Evolutionary conservation across 805 yeast species (phyloP).

Genomic region (Kodamaea laetipori): DNA sequence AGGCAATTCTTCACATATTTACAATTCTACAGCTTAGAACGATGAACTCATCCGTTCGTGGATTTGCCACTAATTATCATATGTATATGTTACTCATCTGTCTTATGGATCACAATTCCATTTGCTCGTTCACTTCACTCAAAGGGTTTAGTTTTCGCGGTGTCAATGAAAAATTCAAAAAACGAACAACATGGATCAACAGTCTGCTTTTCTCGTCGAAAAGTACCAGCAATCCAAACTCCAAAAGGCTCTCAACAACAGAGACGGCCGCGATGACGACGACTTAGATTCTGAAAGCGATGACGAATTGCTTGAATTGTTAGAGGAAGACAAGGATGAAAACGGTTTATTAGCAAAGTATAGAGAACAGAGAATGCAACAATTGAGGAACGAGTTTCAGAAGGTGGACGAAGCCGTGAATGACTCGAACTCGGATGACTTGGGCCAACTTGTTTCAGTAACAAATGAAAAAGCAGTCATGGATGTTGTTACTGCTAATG

Average conservation of each 20-base stretch:
- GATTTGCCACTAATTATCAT: too few relatives aligned
- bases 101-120: too few relatives aligned
- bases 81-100: too few relatives aligned
- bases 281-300: constrained; percentile 15
- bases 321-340: constrained; percentile 50
- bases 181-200: constrained; percentile 30
- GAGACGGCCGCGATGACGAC: constrained; percentile 19
- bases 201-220: constrained; percentile 40
- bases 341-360: constrained; percentile 36
- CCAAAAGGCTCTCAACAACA: constrained; percentile 23
- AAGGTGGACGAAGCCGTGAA: constrained; percentile 31
- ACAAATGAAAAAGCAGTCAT: constrained; percentile 59
- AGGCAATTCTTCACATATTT: too few relatives aligned
- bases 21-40: too few relatives aligned
- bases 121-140: neutral
- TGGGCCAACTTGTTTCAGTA: constrained; percentile 45
- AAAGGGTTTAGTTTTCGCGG: neutral
- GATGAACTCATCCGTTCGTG: too few relatives aligned
- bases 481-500: constrained; percentile 46
- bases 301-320: constrained; percentile 28
- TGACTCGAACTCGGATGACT: constrained; percentile 35
- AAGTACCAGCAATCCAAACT: constrained; percentile 47
- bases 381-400: constrained; percentile 49
- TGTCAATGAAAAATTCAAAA: neutral
- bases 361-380: constrained; percentile 65